Evolutionary conservation across 768 basidiomycete genomes (phyloP), one percentile per base, ranked within the genome.

Genomic region (Psilocybe sp.): DNA sequence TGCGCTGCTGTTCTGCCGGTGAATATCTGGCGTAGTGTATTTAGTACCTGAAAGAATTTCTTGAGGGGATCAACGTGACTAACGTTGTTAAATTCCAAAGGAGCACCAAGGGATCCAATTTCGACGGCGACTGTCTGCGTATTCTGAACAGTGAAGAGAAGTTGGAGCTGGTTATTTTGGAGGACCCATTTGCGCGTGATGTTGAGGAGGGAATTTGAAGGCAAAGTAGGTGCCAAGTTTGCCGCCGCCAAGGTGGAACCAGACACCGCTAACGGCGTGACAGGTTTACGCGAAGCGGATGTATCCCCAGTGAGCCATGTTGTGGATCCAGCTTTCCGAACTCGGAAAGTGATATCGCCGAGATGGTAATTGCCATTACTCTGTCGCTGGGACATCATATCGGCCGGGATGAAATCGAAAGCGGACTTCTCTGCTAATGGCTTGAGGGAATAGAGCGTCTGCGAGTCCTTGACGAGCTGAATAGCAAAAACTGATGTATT

Each of bases 11-110:
- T 76, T 13, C 79, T 73, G 12, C 64, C 73, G 0, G 79, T 81
- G 57, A 82, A 82, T 11, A 82, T 82, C 80, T 81, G 38, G 33
- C 41, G 15, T 3, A 8, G n/a, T 23, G 35, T 18, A 28, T 12
- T 41, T 19, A 36, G 39, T 20, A 37, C 35, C 45, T 3, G 33
- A 19, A 36, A 32, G 8, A n/a, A 12, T 40, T 32, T 14, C 33
- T 13, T 14, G 11, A 28, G 18, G 34, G n/a, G n/a, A 31, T 16
- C 14, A 16, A 19, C 43, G 16, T 38, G 32, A 62, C 73, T 40
- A 31, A 79, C 79, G 46, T 80, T 82, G 57, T 82, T 80, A 56
- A 81, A 81, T 48, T 80, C 79, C 46, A 81, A 59, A 6, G 79
- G 77, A 4, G 71, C 72, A 4, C 80, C 79, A 18, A 81, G 62